A percentile compares a stretch with the other conserved stretches of the same genome.
These are phyloP conservation scores for Mycena floridula DNA, from an alignment of 768 basidiomycete species.

Conservation along the genomic window DNA sequence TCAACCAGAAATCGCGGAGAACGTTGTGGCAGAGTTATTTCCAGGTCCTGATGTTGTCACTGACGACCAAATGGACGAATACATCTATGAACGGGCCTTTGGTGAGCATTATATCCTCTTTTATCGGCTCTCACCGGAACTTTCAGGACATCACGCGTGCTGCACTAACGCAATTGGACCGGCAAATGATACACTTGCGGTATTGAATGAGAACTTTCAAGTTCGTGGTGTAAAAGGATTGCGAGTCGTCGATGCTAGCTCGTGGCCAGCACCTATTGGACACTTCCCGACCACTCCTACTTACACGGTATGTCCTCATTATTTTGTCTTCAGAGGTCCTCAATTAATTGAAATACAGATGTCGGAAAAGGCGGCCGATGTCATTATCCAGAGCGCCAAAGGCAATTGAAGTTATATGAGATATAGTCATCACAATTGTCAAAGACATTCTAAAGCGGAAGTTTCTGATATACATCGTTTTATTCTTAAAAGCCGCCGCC, in stretches of 20 bases:
- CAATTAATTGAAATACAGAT: conserved; percentile 10
- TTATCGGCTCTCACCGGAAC: background rate
- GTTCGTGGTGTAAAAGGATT: conserved; percentile 24
- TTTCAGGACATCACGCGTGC: conserved; percentile 25
- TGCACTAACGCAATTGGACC: conserved; percentile 24
- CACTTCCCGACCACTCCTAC: conserved; percentile 24
- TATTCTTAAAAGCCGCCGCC: too few relatives aligned
- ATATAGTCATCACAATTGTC: too few relatives aligned
- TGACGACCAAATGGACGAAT: conserved; percentile 19
- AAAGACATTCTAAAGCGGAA: too few relatives aligned
- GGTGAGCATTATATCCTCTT: conserved; percentile 8
- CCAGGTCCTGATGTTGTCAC: conserved; percentile 14
- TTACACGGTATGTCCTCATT: conserved; percentile 23
- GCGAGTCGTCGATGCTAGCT: conserved; percentile 24
- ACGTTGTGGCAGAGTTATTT: conserved; percentile 12
- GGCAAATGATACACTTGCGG: conserved; percentile 19
- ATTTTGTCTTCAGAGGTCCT: background rate
- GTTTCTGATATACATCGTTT: too few relatives aligned
- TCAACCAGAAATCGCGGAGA: conserved; percentile 7
- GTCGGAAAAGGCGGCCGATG: conserved; percentile 24
- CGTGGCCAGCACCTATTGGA: conserved; percentile 23
- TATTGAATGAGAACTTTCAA: conserved; percentile 22
- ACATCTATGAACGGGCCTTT: conserved; percentile 18
- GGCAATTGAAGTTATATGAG: too few relatives aligned
- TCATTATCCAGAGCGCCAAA: too few relatives aligned